These are phyloP conservation scores for Trichopus zeylanicus DNA, from an alignment of 116 monocot species.

Conservation along the genomic window DNA sequence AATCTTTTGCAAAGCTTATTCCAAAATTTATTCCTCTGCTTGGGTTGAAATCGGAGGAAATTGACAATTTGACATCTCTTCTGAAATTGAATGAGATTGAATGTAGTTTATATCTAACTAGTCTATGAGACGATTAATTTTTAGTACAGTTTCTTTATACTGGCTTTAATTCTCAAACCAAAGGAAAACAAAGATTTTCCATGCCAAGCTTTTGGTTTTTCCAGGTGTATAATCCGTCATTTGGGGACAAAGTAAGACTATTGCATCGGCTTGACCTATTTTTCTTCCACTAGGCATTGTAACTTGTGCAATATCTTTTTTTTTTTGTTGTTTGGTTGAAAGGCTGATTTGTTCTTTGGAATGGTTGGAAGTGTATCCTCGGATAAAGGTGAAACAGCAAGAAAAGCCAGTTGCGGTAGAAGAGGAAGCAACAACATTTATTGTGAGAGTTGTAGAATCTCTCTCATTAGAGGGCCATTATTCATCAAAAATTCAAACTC, in stretches of 20 bases:
- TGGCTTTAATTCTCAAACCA: background rate
- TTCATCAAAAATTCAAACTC: background rate
- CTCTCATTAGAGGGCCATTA: background rate
- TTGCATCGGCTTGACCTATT: background rate
- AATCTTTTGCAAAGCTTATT: too few relatives aligned
- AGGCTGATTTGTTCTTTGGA: background rate
- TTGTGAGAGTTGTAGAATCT: background rate
- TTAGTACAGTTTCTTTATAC: background rate
- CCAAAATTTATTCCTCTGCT: too few relatives aligned
- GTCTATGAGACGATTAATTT: background rate
- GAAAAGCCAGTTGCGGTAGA: background rate
- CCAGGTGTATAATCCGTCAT: background rate
- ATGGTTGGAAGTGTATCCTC: slow-evolving; percentile 8
- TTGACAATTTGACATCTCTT: too few relatives aligned
- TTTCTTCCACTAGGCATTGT: too few relatives aligned
- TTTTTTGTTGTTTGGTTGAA: background rate
- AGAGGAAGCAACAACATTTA: background rate
- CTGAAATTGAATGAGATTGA: too few relatives aligned
- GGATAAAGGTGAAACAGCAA: slow-evolving; percentile 4
- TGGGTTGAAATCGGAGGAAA: too few relatives aligned
- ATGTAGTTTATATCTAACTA: background rate
- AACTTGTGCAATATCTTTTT: background rate
- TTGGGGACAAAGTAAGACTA: background rate
- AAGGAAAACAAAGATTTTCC: background rate
- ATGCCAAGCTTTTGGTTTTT: background rate